Base-by-base conservation (phyloP, 257 asterid genomes). In the Nicotiana otophora region DNA sequence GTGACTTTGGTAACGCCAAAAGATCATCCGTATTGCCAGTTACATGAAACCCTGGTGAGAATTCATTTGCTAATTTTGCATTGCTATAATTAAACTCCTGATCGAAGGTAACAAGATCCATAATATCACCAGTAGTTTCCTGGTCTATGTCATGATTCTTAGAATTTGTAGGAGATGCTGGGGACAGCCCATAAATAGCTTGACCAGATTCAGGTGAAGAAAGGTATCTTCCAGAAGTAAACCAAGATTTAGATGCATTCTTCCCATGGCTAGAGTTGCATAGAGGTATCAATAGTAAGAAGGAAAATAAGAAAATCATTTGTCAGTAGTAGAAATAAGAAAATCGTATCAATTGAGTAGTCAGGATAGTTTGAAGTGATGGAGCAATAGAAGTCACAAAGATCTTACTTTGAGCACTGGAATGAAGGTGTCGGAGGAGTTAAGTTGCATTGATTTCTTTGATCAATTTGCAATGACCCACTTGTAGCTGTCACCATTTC, bases 351-450 rank as follows among this genome's bases (percentile, higher is more conserved):
- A 74, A 51, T 51, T 14, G 17, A 51, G 80, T 16, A 51, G 42
- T 51, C 46, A 28, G 51, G 80, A 26, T 7, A 23, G 39, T 53
- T 53, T 3, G 33, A 51, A 46, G 66, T 82, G 30, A 64, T 77
- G 26, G 20, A 54, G 17, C 69, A 31, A 77, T 70, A 42, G 36
- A 58, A 7, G 42, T 75, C 63, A 75, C 62, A 75, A 51, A 34
- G 23, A 60, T 83, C 93, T 89, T 87, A 94, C 98, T 87, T 64
- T 8, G 87, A 81, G 81, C 74, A 78, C 85, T 89, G 90, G 77
- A 90, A 82, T 83, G 87, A 86, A 77, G 97, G 97, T 64, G 97
- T 90, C 61, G 65, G 80, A 76, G 97, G 98, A 89, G 92, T 91
- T 89, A 83, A 83, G 82, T 83, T 81, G 48, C 82, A 91, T 84